These are phyloP conservation scores for Fusarium staphyleae DNA, from an alignment of 2,329 filamentous ascomycete genomes.

Conservation along the genomic window DNA sequence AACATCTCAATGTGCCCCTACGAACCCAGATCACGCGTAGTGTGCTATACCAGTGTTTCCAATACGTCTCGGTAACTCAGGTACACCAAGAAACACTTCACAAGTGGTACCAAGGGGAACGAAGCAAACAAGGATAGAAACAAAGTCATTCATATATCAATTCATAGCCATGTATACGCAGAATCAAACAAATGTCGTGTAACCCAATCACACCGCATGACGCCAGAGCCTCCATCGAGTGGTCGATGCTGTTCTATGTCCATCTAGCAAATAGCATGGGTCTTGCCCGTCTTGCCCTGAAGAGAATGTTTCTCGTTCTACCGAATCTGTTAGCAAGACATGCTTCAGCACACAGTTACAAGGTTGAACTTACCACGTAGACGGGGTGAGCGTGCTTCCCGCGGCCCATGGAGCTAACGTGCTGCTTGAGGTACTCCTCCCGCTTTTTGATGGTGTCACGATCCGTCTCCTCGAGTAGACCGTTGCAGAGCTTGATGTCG, in stretches of 20 bases:
- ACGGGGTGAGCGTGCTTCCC: conserved; percentile 57
- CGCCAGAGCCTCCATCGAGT: conserved; percentile 25
- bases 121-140: neutral
- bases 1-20: too few relatives aligned
- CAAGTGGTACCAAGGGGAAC: neutral
- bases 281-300: conserved; percentile 90
- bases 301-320: conserved; percentile 83
- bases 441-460: conserved; percentile 72
- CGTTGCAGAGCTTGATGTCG: conserved; percentile 80
- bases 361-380: conserved; percentile 53
- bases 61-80: too few relatives aligned
- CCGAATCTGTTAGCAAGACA: conserved; percentile 1
- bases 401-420: conserved; percentile 61
- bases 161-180: conserved; percentile 23
- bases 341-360: accelerated
- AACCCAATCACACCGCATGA: conserved; percentile 26
- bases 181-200: conserved; percentile 12
- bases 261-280: conserved; percentile 79
- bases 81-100: too few relatives aligned
- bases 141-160: conserved; percentile 16
- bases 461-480: conserved; percentile 77
- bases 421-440: conserved; percentile 67
- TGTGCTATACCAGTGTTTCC: too few relatives aligned
- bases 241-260: conserved; percentile 17
- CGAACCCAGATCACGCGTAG: too few relatives aligned